Conservation (phyloP, 768 basidiomycete genomes). For the Galerina marginata region DNA sequence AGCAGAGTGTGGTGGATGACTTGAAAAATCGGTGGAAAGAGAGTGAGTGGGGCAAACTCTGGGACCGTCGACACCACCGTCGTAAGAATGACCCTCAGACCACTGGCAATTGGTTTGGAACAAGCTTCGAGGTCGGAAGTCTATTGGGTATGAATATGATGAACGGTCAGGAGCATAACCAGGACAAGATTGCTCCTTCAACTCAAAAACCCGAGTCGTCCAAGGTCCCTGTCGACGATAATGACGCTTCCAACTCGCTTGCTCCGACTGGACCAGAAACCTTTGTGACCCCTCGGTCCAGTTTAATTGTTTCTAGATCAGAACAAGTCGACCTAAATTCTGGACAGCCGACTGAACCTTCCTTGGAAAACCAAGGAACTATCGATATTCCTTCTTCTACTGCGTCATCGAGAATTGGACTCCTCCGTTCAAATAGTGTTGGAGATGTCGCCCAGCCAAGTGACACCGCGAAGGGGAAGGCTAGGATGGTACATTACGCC, state of each 20-base stretch:
- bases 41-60: slow-evolving; percentile 66
- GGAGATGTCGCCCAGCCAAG: not conserved
- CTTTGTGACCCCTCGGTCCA: slow-evolving; percentile 32
- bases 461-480: slow-evolving; percentile 30
- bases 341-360: not conserved
- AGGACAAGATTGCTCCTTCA: slow-evolving; percentile 10
- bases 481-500: slow-evolving; percentile 46
- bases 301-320: slow-evolving; percentile 3
- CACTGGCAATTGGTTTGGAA: slow-evolving; percentile 64
- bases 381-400: slow-evolving; percentile 9
- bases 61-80: slow-evolving; percentile 40
- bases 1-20: slow-evolving; percentile 56
- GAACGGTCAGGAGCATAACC: slow-evolving; percentile 35
- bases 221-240: not conserved
- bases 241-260: not conserved
- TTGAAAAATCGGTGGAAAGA: slow-evolving; percentile 66
- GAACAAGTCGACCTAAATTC: not conserved
- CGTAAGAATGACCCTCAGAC: slow-evolving; percentile 31
- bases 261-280: slow-evolving; percentile 23
- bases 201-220: not conserved
- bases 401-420: slow-evolving; percentile 22
- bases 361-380: not conserved
- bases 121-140: slow-evolving; percentile 79
- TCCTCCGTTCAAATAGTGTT: slow-evolving; percentile 4
- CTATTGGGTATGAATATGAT: slow-evolving; percentile 73